Evolutionary conservation across 2,329 filamentous ascomycete species (phyloP).

Genomic region (Kalmusia sp.): DNA sequence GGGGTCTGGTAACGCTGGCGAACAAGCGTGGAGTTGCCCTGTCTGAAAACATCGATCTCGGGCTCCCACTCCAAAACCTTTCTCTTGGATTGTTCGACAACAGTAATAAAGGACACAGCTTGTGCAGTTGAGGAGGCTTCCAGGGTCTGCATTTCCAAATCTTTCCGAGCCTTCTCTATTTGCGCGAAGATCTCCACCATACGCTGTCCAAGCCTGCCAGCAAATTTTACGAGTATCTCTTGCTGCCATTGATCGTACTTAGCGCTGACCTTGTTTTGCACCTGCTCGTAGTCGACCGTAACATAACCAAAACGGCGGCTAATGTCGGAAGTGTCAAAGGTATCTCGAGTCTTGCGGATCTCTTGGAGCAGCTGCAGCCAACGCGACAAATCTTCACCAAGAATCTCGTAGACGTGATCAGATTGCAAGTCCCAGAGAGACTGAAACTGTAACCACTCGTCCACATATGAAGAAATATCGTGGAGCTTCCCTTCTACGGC

Average conservation of each 20-base stretch:
- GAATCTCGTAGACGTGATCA: constrained; percentile 89
- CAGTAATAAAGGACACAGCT: constrained; percentile 97
- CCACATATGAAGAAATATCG: constrained; percentile 84
- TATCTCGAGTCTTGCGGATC: constrained; percentile 91
- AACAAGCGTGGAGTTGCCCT: constrained; percentile 90
- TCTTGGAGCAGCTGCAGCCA: constrained; percentile 98
- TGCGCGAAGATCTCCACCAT: constrained; percentile 94
- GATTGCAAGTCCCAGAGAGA: constrained; percentile 97
- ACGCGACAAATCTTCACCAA: constrained; percentile 88
- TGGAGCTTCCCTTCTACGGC: constrained; percentile 83
- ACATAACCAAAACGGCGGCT: constrained; percentile 92
- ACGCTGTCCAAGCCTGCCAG: constrained; percentile 81
- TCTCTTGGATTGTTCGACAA: constrained; percentile 93
- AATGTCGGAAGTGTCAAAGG: constrained; percentile 96
- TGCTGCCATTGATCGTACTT: constrained; percentile 99
- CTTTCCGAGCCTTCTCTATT: constrained; percentile 86
- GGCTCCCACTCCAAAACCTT: constrained; percentile 94
- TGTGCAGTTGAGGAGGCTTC: constrained; percentile 96
- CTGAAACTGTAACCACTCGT: constrained; percentile 98
- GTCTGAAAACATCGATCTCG: constrained; percentile 93
- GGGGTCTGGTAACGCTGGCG: constrained; percentile 95
- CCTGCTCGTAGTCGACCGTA: constrained; percentile 96
- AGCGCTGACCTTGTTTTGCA: constrained; percentile 97
- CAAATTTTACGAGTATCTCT: constrained; percentile 94
- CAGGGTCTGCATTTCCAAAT: constrained; percentile 89